Evolutionary conservation across 768 basidiomycete species (phyloP).

Genomic region (Leccinum arenicola): DNA sequence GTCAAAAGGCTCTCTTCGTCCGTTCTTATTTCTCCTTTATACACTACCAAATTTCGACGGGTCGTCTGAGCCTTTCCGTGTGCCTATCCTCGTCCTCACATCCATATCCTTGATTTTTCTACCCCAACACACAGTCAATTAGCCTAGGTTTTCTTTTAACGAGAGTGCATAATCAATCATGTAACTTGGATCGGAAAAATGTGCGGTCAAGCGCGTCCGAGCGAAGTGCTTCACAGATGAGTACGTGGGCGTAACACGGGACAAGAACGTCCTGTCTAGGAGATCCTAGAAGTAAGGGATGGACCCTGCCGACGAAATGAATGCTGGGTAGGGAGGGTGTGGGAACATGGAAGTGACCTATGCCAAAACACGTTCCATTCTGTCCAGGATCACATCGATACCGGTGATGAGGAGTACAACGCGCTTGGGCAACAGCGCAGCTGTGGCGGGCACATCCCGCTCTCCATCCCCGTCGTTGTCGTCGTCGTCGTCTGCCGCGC

Average conservation of each 20-base stretch:
- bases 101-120: constrained; percentile 1
- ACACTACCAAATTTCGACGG: constrained; percentile 2
- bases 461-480: constrained; percentile 6
- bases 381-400: constrained; percentile 60
- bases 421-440: constrained; percentile 50
- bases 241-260: background rate
- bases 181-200: constrained; percentile 6
- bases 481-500: constrained; percentile 4
- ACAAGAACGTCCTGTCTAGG: background rate
- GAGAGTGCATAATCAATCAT: constrained; percentile 12
- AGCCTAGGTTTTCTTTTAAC: constrained; percentile 20
- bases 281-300: background rate
- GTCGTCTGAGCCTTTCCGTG: constrained; percentile 6
- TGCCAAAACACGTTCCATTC: constrained; percentile 56
- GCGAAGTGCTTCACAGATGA: background rate
- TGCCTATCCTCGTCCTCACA: background rate
- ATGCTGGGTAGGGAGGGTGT: background rate
- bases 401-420: constrained; percentile 60
- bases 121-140: constrained; percentile 2
- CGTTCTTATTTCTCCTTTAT: constrained; percentile 37
- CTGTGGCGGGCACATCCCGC: constrained; percentile 11
- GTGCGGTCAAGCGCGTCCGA: background rate
- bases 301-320: background rate
- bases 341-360: constrained; percentile 5
- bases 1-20: constrained; percentile 6